These are phyloP conservation scores for Vitis cinerea DNA, from an alignment of 164 flowering plant species.

Conservation along the genomic window DNA sequence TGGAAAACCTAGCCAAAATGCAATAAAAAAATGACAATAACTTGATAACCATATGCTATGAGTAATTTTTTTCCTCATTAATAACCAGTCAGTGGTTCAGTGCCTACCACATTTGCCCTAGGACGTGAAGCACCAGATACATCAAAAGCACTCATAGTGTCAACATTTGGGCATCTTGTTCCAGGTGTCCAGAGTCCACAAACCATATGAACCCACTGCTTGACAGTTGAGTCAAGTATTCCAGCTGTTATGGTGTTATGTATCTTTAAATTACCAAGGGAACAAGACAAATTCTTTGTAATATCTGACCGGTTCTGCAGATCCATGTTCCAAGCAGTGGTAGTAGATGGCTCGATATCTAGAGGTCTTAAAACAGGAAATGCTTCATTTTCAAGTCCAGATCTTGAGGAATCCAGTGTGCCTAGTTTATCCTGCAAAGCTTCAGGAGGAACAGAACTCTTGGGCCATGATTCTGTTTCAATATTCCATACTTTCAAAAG, in stretches of 20 bases:
- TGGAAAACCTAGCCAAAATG: too few species aligned
- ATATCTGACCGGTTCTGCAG: conserved; percentile 10
- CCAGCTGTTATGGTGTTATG: conserved; percentile 49
- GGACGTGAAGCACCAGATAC: conserved; percentile 51
- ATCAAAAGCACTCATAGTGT: conserved; percentile 73
- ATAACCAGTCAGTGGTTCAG: too few species aligned
- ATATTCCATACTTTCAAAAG: conserved; percentile 50
- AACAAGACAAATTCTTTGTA: conserved; percentile 4
- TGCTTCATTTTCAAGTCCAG: conserved; percentile 15
- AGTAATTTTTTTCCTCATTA: too few species aligned
- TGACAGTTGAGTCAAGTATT: conserved; percentile 42
- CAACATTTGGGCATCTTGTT: conserved; percentile 69
- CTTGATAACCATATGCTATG: too few species aligned
- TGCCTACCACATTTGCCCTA: conserved; percentile 36
- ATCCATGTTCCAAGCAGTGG: conserved; percentile 15
- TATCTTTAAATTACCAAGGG: conserved; percentile 17
- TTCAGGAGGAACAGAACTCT: conserved; percentile 8
- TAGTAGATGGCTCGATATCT: conserved; percentile 6
- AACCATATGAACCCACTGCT: conserved; percentile 77
- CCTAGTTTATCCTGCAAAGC: conserved; percentile 15
- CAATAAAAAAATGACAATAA: too few species aligned
- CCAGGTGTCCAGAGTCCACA: conserved; percentile 79
- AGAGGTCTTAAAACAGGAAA: conserved; percentile 14
- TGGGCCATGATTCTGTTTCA: conserved; percentile 20
- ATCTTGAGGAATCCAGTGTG: conserved; percentile 10